Evolutionary conservation across 768 basidiomycete genomes (phyloP).

Genomic region (Suillus subluteus): DNA sequence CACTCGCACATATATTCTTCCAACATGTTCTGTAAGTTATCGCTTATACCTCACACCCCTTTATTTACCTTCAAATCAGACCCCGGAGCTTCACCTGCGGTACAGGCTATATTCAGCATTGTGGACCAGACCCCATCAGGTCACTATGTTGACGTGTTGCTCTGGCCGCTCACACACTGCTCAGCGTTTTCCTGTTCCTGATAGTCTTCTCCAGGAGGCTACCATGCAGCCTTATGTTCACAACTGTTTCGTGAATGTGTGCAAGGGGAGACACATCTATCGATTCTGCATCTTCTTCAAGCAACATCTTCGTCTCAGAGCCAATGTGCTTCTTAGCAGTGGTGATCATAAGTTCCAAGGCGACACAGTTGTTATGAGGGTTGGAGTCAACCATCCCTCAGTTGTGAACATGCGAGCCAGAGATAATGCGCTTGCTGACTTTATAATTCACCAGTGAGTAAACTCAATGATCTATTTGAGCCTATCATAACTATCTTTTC

Average conservation of each 20-base stretch:
- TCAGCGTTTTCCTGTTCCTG: constrained; percentile 7
- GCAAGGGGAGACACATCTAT: constrained; percentile 8
- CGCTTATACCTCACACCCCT: background rate
- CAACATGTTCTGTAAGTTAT: constrained; percentile 1
- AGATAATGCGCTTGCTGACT: constrained; percentile 13
- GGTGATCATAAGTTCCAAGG: background rate
- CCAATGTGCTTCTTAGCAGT: background rate
- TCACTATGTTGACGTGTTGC: constrained; percentile 7
- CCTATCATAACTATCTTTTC: background rate
- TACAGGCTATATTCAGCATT: constrained; percentile 12
- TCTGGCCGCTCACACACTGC: background rate
- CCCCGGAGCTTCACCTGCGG: constrained; percentile 7
- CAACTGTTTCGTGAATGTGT: constrained; percentile 10
- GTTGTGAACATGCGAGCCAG: constrained; percentile 16
- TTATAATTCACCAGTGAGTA: constrained; percentile 13
- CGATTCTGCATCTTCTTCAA: constrained; percentile 17
- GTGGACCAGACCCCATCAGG: background rate
- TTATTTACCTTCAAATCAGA: constrained; percentile 2
- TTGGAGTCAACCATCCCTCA: background rate
- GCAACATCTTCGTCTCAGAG: constrained; percentile 5
- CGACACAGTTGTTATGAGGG: constrained; percentile 12
- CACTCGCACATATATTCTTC: constrained; percentile 7
- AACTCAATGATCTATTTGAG: background rate
- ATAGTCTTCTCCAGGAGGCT: constrained; percentile 12
- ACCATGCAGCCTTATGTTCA: constrained; percentile 14